Percentiles rank a stretch among this genome's conserved stretches.
phyloP scores from a whole-genome alignment of 208 protist genomes.

The Herpetomonas tarakana region DNA sequence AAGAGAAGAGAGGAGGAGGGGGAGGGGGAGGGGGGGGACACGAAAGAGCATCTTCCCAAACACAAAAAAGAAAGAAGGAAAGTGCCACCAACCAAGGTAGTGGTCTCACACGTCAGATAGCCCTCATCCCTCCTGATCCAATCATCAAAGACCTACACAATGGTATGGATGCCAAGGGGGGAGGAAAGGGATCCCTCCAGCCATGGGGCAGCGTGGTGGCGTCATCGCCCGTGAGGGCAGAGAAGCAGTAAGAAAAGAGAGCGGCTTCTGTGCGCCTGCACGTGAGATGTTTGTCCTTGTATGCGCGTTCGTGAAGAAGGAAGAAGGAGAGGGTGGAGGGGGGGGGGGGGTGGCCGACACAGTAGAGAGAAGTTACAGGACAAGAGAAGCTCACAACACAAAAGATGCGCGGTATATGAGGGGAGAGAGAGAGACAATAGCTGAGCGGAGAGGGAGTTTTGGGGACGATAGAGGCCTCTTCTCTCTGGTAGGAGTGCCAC shows the following conservation, averaged over 20 bases:
- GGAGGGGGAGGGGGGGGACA: slow-evolving; percentile 4
- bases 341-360: neutral
- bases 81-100: neutral
- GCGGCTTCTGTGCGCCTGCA: neutral
- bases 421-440: too few relatives aligned
- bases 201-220: too few relatives aligned
- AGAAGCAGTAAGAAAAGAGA: too few relatives aligned
- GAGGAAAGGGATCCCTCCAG: too few relatives aligned
- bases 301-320: neutral
- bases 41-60: neutral
- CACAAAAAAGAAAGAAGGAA: neutral
- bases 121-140: too few relatives aligned
- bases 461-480: too few relatives aligned
- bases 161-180: too few relatives aligned
- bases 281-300: slow-evolving; percentile 3
- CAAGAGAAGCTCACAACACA: slow-evolving; percentile 1
- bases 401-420: too few relatives aligned
- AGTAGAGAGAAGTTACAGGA: neutral
- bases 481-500: too few relatives aligned
- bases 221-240: too few relatives aligned
- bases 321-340: neutral
- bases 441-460: too few relatives aligned
- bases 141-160: too few relatives aligned
- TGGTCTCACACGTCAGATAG: slow-evolving; percentile 5
- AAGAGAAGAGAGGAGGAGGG: slow-evolving; percentile 4